Conservation (phyloP, 1,139 yeast species). For the Taiozyma sp. region DNA sequence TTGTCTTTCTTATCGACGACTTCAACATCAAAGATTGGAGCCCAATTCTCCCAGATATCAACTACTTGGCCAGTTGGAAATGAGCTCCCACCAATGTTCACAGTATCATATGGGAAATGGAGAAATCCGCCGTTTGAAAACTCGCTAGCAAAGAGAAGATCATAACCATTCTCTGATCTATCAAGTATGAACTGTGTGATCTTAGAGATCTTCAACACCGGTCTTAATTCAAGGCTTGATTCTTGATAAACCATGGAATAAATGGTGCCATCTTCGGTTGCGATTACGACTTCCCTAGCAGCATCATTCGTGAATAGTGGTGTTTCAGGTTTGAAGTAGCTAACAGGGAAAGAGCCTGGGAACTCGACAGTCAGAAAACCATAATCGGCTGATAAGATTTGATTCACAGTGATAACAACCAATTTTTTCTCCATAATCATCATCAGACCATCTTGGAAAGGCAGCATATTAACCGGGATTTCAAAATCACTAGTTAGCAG, state of each 20-base stretch:
- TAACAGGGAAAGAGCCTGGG: slow-evolving; percentile 36
- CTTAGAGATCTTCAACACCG: slow-evolving; percentile 15
- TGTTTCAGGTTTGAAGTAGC: slow-evolving; percentile 29
- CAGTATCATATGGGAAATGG: slow-evolving; percentile 3
- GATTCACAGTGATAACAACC: slow-evolving; percentile 11
- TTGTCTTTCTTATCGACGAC: slow-evolving; percentile 32
- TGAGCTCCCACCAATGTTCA: not conserved
- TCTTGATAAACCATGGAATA: slow-evolving; percentile 29
- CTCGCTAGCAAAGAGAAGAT: slow-evolving; percentile 17
- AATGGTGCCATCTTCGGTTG: slow-evolving; percentile 40
- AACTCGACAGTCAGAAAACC: slow-evolving; percentile 25
- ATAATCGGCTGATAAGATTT: slow-evolving; percentile 42
- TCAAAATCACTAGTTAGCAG: slow-evolving; percentile 37
- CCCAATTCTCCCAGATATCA: slow-evolving; percentile 39
- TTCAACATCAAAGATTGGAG: slow-evolving; percentile 42
- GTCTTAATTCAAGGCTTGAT: slow-evolving; percentile 6
- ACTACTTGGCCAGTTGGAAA: slow-evolving; percentile 8
- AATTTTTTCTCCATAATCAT: slow-evolving; percentile 32
- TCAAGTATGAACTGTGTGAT: slow-evolving; percentile 17
- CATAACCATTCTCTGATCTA: slow-evolving; percentile 8
- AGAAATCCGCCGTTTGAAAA: slow-evolving; percentile 13
- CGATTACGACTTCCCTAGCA: slow-evolving; percentile 35
- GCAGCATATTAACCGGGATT: slow-evolving; percentile 37
- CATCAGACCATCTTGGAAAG: slow-evolving; percentile 31
- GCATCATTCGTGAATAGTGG: slow-evolving; percentile 13